phyloP scores from a whole-genome alignment of 148 eudicot genomes.

The Silene latifolia region DNA sequence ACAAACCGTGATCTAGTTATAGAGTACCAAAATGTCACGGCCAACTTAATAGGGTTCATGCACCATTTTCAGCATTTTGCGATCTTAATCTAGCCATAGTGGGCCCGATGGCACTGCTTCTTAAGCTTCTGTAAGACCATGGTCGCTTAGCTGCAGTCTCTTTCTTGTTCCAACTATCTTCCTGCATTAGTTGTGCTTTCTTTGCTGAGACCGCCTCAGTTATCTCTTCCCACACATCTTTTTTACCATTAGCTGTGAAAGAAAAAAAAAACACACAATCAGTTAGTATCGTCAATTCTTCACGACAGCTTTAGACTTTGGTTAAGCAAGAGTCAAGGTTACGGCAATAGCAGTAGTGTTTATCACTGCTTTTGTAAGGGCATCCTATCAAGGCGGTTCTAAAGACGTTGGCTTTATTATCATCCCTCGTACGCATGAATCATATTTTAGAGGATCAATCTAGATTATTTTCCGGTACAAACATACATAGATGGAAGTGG shows the following conservation, averaged over 20 bases:
- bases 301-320: no score
- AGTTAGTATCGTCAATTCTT: neutral
- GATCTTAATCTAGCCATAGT: constrained; percentile 69
- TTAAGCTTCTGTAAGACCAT: constrained; percentile 65
- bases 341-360: no score
- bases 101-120: constrained; percentile 64
- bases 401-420: neutral
- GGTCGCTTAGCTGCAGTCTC: constrained; percentile 32
- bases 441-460: neutral
- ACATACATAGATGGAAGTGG: no score
- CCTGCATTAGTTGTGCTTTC: constrained; percentile 52
- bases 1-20: neutral
- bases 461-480: no score
- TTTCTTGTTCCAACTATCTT: constrained; percentile 47
- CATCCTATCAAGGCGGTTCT: neutral
- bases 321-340: no score
- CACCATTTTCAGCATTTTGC: constrained; percentile 28
- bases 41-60: neutral
- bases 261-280: neutral
- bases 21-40: constrained; percentile 13
- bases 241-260: constrained; percentile 33
- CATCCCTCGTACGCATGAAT: no score
- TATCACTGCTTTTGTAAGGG: neutral
- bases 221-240: constrained; percentile 66
- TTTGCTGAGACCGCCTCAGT: constrained; percentile 49